Evolutionary conservation across 2,329 filamentous ascomycete species (phyloP).

Genomic region (Hymenoscyphus fraxineus): DNA sequence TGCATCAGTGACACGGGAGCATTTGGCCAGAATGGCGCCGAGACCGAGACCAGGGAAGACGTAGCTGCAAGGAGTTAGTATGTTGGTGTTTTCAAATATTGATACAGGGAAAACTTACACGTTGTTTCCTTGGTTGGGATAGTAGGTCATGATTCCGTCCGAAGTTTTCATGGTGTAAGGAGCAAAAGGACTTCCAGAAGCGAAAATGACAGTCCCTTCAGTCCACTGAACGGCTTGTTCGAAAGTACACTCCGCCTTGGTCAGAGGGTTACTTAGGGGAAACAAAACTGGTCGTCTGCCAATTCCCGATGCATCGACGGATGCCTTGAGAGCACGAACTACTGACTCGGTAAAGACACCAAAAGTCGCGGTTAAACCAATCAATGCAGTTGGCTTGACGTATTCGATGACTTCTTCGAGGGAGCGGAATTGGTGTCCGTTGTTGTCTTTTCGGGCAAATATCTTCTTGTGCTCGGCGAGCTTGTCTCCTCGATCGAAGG

Average conservation of each 20-base stretch:
- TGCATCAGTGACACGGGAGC: conserved; percentile 79
- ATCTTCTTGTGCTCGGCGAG: conserved; percentile 86
- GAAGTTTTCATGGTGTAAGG: conserved; percentile 62
- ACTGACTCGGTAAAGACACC: conserved; percentile 90
- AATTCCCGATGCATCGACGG: conserved; percentile 57
- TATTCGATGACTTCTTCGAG: conserved; percentile 91
- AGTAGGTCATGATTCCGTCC: conserved; percentile 61
- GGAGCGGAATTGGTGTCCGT: conserved; percentile 67
- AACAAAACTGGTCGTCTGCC: conserved; percentile 88
- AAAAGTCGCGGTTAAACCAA: conserved; percentile 91
- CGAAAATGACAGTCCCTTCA: conserved; percentile 87
- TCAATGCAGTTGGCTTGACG: conserved; percentile 89
- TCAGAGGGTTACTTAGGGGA: conserved; percentile 92
- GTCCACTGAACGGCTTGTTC: conserved; percentile 90
- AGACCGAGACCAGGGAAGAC: conserved; percentile 96
- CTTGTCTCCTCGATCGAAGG: conserved; percentile 85
- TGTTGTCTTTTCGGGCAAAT: conserved; percentile 62
- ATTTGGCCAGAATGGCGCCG: conserved; percentile 86
- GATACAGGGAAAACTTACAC: conserved; percentile 66
- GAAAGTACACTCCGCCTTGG: conserved; percentile 96
- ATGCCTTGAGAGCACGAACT: conserved; percentile 65
- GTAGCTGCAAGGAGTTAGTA: conserved; percentile 62
- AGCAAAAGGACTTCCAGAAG: conserved; percentile 89
- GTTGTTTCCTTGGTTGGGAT: conserved; percentile 81
- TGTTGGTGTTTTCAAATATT: not conserved